phyloP scores from a whole-genome alignment of 129 eudicot genomes.

The Arctium minus region DNA sequence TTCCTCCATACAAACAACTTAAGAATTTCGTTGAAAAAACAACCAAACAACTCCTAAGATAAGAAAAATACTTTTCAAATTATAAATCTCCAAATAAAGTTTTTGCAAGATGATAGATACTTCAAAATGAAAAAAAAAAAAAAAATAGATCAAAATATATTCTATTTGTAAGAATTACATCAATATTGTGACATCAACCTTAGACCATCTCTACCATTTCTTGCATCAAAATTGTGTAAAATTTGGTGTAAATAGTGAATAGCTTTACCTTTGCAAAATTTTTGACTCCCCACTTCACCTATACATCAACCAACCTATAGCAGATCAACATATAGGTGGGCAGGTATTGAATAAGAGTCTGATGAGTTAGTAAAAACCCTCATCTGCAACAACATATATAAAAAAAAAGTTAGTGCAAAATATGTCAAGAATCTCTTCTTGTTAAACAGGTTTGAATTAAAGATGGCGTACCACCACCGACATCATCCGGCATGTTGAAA shows the following conservation, averaged over 20 bases:
- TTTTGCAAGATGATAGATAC: neutral
- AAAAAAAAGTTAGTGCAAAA: neutral
- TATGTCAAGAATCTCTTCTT: neutral
- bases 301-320: neutral
- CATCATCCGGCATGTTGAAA: slow-evolving; percentile 52
- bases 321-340: neutral
- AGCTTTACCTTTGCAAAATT: neutral
- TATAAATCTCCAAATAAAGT: neutral
- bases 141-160: neutral
- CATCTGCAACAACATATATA: neutral
- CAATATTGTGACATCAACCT: neutral
- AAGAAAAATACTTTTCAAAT: neutral
- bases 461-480: slow-evolving; percentile 51
- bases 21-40: no score
- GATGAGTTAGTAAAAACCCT: neutral
- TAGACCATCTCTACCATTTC: neutral
- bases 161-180: neutral
- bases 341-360: neutral
- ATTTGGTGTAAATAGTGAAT: neutral
- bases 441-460: neutral
- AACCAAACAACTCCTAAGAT: neutral
- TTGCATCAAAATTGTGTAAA: neutral
- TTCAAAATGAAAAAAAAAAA: neutral
- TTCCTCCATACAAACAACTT: no score
- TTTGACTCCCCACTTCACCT: neutral